These are phyloP conservation scores for Discostella stelligeroides DNA, from an alignment of 108 stramenopile genomes.

Conservation along the genomic window DNA sequence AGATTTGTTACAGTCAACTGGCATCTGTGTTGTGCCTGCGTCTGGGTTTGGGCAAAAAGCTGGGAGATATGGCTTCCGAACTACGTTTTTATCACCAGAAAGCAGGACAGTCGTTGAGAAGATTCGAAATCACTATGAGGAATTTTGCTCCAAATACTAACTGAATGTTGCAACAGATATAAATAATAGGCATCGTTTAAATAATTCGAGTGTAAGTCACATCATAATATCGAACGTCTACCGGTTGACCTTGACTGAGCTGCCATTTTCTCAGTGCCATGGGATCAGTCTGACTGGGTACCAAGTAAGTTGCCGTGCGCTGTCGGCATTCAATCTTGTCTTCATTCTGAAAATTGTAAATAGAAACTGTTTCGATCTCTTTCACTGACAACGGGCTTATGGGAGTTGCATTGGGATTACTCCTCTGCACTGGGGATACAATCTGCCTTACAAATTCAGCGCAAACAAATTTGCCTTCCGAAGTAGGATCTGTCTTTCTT, in stretches of 20 bases:
- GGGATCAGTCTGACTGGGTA: constrained; percentile 76
- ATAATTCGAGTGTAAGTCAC: constrained; percentile 56
- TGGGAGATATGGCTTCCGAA: constrained; percentile 95
- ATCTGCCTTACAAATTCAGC: constrained; percentile 84
- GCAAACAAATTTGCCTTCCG: constrained; percentile 62
- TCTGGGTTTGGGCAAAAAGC: constrained; percentile 94
- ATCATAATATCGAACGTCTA: constrained; percentile 83
- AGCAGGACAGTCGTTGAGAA: constrained; percentile 69
- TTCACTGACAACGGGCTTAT: constrained; percentile 56
- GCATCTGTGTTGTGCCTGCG: constrained; percentile 96
- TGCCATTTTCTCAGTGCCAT: constrained; percentile 77
- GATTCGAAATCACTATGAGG: constrained; percentile 78
- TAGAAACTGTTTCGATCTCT: constrained; percentile 83
- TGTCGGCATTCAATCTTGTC: constrained; percentile 69
- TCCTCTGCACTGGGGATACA: constrained; percentile 47
- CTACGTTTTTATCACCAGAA: constrained; percentile 95
- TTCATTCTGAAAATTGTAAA: constrained; percentile 48
- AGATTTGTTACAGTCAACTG: constrained; percentile 86
- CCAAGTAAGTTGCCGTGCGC: constrained; percentile 74
- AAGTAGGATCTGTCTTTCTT: constrained; percentile 58
- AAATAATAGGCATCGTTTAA: background rate
- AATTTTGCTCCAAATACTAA: constrained; percentile 79
- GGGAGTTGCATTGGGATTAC: constrained; percentile 15
- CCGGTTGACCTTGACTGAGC: constrained; percentile 64
- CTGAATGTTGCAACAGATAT: background rate